Evolutionary conservation across 768 basidiomycete species (phyloP), one percentile per base, ranked within the genome.

Genomic region (Hygrocybe punicea): DNA sequence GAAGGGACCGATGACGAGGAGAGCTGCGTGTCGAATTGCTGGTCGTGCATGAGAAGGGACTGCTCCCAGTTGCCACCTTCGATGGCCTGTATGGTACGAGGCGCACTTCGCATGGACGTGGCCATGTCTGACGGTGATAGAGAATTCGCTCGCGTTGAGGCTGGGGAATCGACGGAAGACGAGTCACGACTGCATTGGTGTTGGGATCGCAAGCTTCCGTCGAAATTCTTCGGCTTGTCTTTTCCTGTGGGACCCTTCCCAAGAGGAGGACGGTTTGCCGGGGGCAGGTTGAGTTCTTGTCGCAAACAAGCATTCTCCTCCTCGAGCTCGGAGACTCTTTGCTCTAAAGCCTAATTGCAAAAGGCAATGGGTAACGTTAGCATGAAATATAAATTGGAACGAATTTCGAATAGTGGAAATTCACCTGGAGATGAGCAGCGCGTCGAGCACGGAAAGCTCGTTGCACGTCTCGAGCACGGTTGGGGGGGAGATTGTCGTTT

Each of bases 161-260:
- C 67, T 3, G 81, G 76, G 1, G 80, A 81, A 19, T 75, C 76
- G 1, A 64, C 62, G 16, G 73, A 68, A 6, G 80, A 81, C 0
- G 80, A 79, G 24, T 73, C 79, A 39, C 74, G 75, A 51, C 73
- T 75, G 2, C 77, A 75, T 25, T 69, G 64, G 34, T 65, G 64
- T 37, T 71, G 65, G 24, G 67, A 62, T 16, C 64, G 66, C 21
- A 66, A 65, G 36, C 53, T 52, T 21, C 55, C 39, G 51, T 83
- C 81, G n/a, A 73, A 73, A 6, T 69, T 51, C 63, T 79, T 89
- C 50, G 87, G 85, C 66, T 84, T 91, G 69, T 93, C 91, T 71
- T 91, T 91, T 34, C 91, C 91, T 0, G 91, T 93, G 24, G 91
- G 91, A 47, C 91, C 91, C 73, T 85, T 91, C 45, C 91, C 91